Conservation (phyloP, 352 stramenopile genomes). For the Globisporangium rhizosaccharum region DNA sequence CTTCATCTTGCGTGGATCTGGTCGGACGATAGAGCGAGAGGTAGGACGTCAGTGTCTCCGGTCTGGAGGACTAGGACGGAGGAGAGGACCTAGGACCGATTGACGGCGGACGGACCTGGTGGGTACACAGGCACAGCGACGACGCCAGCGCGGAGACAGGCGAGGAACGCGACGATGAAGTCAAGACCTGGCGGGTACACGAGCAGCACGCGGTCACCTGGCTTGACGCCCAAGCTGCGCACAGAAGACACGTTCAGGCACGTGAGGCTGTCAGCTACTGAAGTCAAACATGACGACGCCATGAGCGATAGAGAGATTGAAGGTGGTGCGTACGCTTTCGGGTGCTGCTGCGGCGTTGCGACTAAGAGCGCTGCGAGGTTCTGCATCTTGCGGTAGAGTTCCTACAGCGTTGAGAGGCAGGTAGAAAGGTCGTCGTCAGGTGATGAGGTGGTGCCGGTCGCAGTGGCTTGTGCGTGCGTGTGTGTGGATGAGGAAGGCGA, state of each 20-base stretch:
- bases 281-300: not conserved
- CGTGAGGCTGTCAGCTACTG: not conserved
- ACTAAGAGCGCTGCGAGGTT: conserved; percentile 66
- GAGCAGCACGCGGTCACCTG: conserved; percentile 88
- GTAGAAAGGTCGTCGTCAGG: not conserved
- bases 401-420: conserved; percentile 21
- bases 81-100: not conserved
- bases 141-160: conserved; percentile 91
- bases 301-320: not conserved
- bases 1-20: conserved; percentile 92
- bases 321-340: conserved; percentile 43
- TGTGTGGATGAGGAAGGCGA: not conserved
- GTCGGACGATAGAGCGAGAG: not conserved
- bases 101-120: conserved; percentile 24
- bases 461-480: too few species aligned
- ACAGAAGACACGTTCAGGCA: conserved; percentile 1
- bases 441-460: too few species aligned
- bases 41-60: not conserved
- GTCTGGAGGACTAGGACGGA: conserved; percentile 8
- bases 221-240: conserved; percentile 46
- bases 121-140: conserved; percentile 92
- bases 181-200: conserved; percentile 97
- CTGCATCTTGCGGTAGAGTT: conserved; percentile 60
- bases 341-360: conserved; percentile 38
- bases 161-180: conserved; percentile 97